Evolutionary conservation across 2,329 filamentous ascomycete genomes (phyloP), one percentile per base, ranked within the genome.

Genomic region (Clarireedia monteithiana): DNA sequence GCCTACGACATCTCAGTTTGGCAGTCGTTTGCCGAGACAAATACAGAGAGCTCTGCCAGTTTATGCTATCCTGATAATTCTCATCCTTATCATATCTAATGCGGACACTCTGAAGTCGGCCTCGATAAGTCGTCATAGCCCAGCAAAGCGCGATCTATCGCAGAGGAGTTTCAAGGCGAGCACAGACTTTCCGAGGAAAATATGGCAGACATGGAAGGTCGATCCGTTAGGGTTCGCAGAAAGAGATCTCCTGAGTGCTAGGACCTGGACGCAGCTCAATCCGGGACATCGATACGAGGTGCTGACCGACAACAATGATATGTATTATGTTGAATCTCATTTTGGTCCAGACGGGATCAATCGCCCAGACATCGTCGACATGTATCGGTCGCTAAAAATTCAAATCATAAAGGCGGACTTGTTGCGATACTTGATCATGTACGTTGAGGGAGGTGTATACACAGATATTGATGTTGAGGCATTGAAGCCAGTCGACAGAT

Each of bases 191-290:
- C 86, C 78, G 5, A 76, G 77, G 55, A 89, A 89, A 70, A 86
- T 89, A 62, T 89, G 85, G 86, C 86, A 89, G 69, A 85, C 82
- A 0, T 89, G 86, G 86, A 89, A 88, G 68, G 79, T 85, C 27
- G 79, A 85, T 59, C 82, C 85, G 2, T 73, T 88, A 36, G 74
- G 75, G 2, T 88, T 88, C 64, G 85, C 86, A 60, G 77, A 83
- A 63, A 76, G 81, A 52, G 84, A 89, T 63, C 72, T 79, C 34
- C 71, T 75, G 24, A 75, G 75, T 0, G 85, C 85, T 9, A 77
- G 77, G 61, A 83, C 83, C 1, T 89, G 86, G 85, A 75, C 80
- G 0, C 69, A 72, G 23, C 85, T 83, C 70, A 89, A 89, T 63
- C 85, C 84, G 0, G 75, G 75, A 3, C 81, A 84, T 67, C 74